These are phyloP conservation scores for Camellia oleifera DNA, from an alignment of 179 eudicot genomes.

Conservation along the genomic window DNA sequence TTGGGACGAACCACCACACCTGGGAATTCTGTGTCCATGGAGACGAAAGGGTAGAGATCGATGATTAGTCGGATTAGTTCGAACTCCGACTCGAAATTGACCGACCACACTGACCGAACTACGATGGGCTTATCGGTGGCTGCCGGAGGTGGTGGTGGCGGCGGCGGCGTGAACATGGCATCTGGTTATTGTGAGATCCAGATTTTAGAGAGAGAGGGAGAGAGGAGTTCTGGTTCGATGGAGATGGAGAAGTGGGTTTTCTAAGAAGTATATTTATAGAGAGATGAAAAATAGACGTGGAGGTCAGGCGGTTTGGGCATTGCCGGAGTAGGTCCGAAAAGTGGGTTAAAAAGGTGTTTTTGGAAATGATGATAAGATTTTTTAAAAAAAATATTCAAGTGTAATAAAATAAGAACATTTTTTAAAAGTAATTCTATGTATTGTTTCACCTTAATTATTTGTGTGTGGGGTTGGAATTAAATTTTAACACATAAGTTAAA, in stretches of 20 bases:
- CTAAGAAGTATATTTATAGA: neutral
- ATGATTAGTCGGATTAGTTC: constrained; percentile 32
- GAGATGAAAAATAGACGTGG: neutral
- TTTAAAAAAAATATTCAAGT: no score
- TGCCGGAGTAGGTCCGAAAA: no score
- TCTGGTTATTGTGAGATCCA: neutral
- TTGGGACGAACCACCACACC: constrained; percentile 36
- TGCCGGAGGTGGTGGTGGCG: constrained; percentile 6
- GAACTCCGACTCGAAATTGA: constrained; percentile 54
- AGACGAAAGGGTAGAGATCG: constrained; percentile 38
- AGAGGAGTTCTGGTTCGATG: neutral
- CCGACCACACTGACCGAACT: constrained; percentile 65
- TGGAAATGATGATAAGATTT: no score
- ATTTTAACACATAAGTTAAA: no score
- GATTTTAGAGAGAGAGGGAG: neutral
- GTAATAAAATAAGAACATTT: no score
- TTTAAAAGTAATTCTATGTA: no score
- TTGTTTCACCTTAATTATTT: no score
- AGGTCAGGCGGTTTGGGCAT: neutral
- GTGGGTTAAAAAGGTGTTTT: no score
- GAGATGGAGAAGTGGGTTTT: neutral
- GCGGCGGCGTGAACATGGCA: neutral
- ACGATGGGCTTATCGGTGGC: constrained; percentile 24
- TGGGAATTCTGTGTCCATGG: constrained; percentile 86
- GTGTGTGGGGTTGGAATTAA: no score